Evolutionary conservation across 2,329 filamentous ascomycete genomes (phyloP).

Genomic region (Ophiostoma australiae): DNA sequence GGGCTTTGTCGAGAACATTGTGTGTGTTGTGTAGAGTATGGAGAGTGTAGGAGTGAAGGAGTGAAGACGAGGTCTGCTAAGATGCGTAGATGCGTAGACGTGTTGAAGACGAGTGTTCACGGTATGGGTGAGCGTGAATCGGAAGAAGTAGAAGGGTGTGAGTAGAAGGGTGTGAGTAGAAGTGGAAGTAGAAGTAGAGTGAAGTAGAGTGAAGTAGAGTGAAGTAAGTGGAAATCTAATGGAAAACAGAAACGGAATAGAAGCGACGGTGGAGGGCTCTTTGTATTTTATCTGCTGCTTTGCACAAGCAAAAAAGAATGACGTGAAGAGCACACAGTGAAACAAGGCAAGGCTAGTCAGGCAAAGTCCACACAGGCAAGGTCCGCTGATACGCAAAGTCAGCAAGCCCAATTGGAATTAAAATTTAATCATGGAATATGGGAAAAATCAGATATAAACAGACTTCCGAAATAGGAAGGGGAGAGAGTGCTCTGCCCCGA

Average conservation of each 20-base stretch:
- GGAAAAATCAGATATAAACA: conserved; percentile 25
- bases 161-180: not conserved
- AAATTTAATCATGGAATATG: not conserved
- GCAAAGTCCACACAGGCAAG: not conserved
- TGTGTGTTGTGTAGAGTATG: conserved; percentile 2
- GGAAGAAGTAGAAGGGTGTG: not conserved
- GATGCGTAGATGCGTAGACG: not conserved
- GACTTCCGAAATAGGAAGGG: conserved; percentile 17
- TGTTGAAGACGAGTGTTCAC: not conserved
- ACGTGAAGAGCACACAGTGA: not conserved
- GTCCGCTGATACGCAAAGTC: not conserved
- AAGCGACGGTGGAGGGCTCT: not conserved
- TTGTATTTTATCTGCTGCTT: not conserved
- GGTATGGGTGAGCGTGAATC: not conserved
- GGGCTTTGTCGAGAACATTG: conserved; percentile 21
- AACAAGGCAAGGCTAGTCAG: not conserved
- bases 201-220: not conserved
- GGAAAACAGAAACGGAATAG: not conserved
- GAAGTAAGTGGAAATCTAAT: not conserved
- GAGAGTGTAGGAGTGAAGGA: not conserved
- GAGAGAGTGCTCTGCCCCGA: not conserved
- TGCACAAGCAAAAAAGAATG: not conserved
- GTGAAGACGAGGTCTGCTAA: not conserved
- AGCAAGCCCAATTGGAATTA: not conserved
- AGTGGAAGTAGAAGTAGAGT: not conserved